Evolutionary conservation across 2,329 filamentous ascomycete species (phyloP), one percentile per base, ranked within the genome.

Genomic region (Aspergillus pseudoviridinutans): DNA sequence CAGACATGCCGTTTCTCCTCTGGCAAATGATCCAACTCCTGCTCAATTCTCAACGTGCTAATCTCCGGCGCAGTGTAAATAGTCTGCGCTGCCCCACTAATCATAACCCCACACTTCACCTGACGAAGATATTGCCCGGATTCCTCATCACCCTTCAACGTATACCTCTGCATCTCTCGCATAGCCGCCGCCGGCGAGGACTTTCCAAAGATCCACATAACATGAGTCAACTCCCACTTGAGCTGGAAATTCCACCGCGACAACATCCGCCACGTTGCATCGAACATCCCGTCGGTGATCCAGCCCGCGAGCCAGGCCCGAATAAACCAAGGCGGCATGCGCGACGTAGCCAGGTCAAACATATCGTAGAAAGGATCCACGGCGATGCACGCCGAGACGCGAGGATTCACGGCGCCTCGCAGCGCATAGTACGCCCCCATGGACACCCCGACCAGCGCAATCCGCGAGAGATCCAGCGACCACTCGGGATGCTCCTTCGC

Each of bases 321-420:
- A 8, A 49, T 46, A 20, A 55, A 46, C 27, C 22, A 32, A 3
- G 17, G 14, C 28, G 47, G 52, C 32, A 55, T 50, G 44, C 47
- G 58, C 14, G 10, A 49, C 49, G 20, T 50, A 6, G 56, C 55
- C 20, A 60, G 20, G 17, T 55, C 53, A 2, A 28, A 55, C 55
- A 60, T 60, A 32, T 25, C 22, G 35, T 58, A 58, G 27, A 60
- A 58, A 3, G 51, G 47, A 41, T 60, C 55, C 2, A 60, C 29
- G 35, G 52, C n/a, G 38, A 56, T n/a, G 22, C 49, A 56, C 22
- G 49, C 54, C 27, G 14, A n/a, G 49, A 56, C 17, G 38, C 54
- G 54, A 6, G 50, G n/a, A 22, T 56, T 50, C 10, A 47, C 35
- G 5, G 54, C 54, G n/a, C 38, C 49, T 8, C 49, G 54, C 5